Evolutionary conservation across 768 basidiomycete species (phyloP).

Genomic region (Podaxis sp.): DNA sequence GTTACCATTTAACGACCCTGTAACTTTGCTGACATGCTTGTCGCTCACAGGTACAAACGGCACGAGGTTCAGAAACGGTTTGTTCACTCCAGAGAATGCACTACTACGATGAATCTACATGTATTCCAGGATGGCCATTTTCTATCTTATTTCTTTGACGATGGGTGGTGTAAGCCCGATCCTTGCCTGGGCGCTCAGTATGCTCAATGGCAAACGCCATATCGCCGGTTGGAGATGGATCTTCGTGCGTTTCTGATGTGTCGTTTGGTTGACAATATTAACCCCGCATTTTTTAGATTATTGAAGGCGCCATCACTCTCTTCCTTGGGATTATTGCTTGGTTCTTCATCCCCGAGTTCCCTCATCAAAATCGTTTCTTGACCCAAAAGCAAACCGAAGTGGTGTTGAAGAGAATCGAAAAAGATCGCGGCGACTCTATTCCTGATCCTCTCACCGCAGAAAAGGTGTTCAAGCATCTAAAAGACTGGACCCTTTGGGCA

Average conservation of each 20-base stretch:
- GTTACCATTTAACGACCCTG: not conserved
- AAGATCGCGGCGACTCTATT: slow-evolving; percentile 32
- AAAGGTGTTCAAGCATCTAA: slow-evolving; percentile 28
- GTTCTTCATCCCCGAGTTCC: slow-evolving; percentile 26
- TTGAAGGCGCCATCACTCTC: slow-evolving; percentile 28
- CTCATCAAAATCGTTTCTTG: slow-evolving; percentile 29
- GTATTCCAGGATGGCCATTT: slow-evolving; percentile 22
- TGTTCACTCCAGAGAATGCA: not conserved
- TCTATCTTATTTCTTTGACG: slow-evolving; percentile 25
- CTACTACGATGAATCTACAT: not conserved
- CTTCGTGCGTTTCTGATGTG: slow-evolving; percentile 20
- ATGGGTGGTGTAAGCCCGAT: slow-evolving; percentile 27
- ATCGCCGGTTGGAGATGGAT: slow-evolving; percentile 29
- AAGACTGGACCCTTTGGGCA: slow-evolving; percentile 35
- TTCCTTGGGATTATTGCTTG: slow-evolving; percentile 23
- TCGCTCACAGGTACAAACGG: slow-evolving; percentile 21
- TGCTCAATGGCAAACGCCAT: slow-evolving; percentile 22
- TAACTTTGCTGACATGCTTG: not conserved
- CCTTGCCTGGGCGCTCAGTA: slow-evolving; percentile 24
- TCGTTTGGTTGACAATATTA: not conserved
- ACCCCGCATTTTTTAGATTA: slow-evolving; percentile 20
- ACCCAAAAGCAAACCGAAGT: slow-evolving; percentile 28
- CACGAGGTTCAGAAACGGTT: slow-evolving; percentile 33
- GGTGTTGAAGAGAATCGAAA: slow-evolving; percentile 28
- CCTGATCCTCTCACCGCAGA: slow-evolving; percentile 27